A percentile compares a stretch with the other conserved stretches of the same genome.
phyloP scores from a whole-genome alignment of 306 rosid genomes.

The Vicia villosa region DNA sequence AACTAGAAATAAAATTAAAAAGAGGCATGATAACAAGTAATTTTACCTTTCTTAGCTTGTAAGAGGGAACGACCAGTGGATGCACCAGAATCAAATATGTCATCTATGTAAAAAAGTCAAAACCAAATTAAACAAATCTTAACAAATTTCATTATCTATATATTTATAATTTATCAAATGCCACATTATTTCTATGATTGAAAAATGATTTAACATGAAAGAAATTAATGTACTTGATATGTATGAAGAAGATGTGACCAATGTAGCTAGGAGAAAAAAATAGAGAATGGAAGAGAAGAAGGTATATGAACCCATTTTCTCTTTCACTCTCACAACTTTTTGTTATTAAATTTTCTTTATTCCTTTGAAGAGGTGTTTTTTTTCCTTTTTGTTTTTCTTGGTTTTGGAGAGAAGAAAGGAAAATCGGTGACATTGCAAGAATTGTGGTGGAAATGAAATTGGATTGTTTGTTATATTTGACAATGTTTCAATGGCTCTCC shows the following conservation, averaged over 20 bases:
- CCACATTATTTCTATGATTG: not conserved
- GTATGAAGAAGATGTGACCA: conserved; percentile 56
- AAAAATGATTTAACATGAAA: not conserved
- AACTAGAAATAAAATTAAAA: not conserved
- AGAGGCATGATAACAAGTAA: not conserved
- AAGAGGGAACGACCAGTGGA: conserved; percentile 71
- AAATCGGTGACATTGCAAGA: conserved; percentile 44
- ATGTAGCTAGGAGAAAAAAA: conserved; percentile 45
- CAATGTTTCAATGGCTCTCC: conserved; percentile 45
- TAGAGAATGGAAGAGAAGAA: conserved; percentile 44
- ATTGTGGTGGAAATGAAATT: conserved; percentile 41
- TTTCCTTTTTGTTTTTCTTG: conserved; percentile 6
- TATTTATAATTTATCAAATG: not conserved
- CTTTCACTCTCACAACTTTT: conserved; percentile 38
- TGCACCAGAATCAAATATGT: conserved; percentile 42
- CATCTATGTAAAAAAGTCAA: conserved; percentile 46
- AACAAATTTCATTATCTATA: not conserved
- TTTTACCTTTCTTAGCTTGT: conserved; percentile 62
- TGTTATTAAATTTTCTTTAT: not conserved
- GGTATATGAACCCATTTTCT: conserved; percentile 62
- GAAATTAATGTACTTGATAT: conserved; percentile 49
- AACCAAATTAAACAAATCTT: not conserved
- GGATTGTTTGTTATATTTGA: conserved; percentile 27
- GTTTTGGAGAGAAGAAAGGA: conserved; percentile 34
- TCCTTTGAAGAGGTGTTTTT: not conserved